These are phyloP conservation scores for Xanthoconium purpureum DNA, from an alignment of 768 basidiomycete genomes.

Conservation along the genomic window DNA sequence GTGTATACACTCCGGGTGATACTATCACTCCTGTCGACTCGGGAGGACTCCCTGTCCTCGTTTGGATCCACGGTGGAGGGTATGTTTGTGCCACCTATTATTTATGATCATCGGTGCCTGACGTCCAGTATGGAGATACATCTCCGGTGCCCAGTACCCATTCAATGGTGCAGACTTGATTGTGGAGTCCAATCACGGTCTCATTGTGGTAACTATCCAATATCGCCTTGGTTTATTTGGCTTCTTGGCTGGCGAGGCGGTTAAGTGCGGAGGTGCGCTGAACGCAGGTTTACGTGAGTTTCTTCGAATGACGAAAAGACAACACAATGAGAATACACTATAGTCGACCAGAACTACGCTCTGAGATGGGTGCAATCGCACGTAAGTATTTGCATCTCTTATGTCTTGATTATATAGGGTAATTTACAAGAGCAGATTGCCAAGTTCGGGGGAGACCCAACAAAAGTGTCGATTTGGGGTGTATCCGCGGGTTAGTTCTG, in stretches of 20 bases:
- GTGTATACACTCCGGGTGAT: background rate
- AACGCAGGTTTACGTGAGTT: constrained; percentile 8
- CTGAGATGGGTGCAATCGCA: constrained; percentile 5
- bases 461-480: constrained; percentile 8
- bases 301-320: background rate
- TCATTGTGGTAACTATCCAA: constrained; percentile 9
- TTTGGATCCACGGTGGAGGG: constrained; percentile 10
- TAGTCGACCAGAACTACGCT: constrained; percentile 7
- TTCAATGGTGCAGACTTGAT: constrained; percentile 8
- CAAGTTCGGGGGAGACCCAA: constrained; percentile 1
- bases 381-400: background rate
- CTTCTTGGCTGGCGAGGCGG: background rate
- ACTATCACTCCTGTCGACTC: background rate
- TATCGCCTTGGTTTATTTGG: constrained; percentile 9
- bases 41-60: constrained; percentile 4
- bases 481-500: constrained; percentile 1
- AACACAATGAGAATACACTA: background rate
- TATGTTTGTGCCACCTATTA: background rate
- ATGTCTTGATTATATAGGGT: background rate
- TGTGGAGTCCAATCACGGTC: background rate
- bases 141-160: background rate
- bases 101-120: background rate
- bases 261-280: background rate
- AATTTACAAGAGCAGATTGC: background rate
- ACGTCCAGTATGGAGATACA: background rate